Conservation (phyloP, 73 alveolate species). For the Stentor coeruleus region DNA sequence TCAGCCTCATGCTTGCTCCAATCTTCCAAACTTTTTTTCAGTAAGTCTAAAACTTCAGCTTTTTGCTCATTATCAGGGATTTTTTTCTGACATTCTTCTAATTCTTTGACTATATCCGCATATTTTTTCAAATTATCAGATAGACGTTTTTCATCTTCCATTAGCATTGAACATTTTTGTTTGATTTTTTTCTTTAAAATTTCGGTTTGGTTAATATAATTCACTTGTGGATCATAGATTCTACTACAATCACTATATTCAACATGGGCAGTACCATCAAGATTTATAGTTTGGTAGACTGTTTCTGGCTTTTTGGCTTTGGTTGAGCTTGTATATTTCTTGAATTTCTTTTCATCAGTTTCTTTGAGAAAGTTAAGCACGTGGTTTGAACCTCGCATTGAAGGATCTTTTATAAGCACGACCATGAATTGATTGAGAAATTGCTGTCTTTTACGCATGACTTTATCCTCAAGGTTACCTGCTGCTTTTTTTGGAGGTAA, state of each 20-base stretch:
- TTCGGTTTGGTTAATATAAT: background rate
- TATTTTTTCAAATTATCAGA: background rate
- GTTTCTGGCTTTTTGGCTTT: background rate
- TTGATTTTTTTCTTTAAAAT: no score
- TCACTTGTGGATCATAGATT: background rate
- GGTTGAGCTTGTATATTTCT: background rate
- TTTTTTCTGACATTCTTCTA: background rate
- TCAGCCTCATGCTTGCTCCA: background rate
- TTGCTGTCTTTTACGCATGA: background rate
- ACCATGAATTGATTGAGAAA: conserved; percentile 5
- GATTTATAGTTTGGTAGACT: background rate
- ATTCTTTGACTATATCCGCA: background rate
- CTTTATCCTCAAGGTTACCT: background rate
- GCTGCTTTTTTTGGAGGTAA: conserved; percentile 2
- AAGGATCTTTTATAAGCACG: background rate
- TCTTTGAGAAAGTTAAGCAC: background rate
- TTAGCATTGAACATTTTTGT: background rate
- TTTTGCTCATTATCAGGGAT: background rate
- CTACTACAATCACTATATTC: background rate
- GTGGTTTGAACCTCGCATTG: background rate
- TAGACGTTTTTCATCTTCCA: background rate
- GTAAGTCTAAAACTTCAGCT: background rate
- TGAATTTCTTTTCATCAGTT: background rate
- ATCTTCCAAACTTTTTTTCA: background rate
- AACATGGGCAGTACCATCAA: background rate